phyloP scores from a whole-genome alignment of 176 grass and related monocot species.

The Zea luxurians region DNA sequence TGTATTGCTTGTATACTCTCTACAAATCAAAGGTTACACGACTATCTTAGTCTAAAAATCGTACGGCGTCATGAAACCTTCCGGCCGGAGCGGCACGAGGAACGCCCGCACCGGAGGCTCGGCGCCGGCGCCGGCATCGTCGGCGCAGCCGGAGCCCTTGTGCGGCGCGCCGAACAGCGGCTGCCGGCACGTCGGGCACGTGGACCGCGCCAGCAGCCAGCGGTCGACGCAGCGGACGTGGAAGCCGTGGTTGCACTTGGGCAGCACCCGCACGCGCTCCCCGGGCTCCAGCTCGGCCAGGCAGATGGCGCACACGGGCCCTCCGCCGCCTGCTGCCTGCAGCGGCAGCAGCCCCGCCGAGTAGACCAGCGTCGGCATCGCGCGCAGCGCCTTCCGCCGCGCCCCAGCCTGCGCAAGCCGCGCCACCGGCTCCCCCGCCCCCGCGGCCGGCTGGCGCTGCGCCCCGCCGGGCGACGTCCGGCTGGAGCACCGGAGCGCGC shows the following conservation, averaged over 20 bases:
- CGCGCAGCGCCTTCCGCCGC: conserved; percentile 58
- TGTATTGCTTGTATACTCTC: no score
- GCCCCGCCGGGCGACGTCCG: conserved; percentile 19
- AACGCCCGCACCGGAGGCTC: conserved; percentile 31
- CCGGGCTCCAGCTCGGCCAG: conserved; percentile 57
- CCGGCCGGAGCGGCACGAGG: conserved; percentile 44
- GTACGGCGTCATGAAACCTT: conserved; percentile 46
- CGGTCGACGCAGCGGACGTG: conserved; percentile 67
- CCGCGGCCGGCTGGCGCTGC: not conserved
- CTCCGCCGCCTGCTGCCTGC: conserved; percentile 2
- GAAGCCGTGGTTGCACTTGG: conserved; percentile 74
- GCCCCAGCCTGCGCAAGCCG: conserved; percentile 54
- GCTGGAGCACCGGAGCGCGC: conserved; percentile 64
- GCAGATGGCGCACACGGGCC: conserved; percentile 58
- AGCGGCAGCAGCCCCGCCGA: conserved; percentile 37
- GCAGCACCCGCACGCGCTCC: conserved; percentile 63
- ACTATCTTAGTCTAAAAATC: conserved; percentile 31
- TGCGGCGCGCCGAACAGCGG: conserved; percentile 41
- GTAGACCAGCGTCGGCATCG: conserved; percentile 73
- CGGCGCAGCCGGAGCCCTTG: conserved; percentile 42
- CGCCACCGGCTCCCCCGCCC: conserved; percentile 24
- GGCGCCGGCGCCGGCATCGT: not conserved
- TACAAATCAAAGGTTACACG: not conserved
- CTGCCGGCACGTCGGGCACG: conserved; percentile 64
- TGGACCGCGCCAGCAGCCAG: conserved; percentile 61